Base-by-base conservation (phyloP, 345 rosid species). In the Citrus sp. region DNA sequence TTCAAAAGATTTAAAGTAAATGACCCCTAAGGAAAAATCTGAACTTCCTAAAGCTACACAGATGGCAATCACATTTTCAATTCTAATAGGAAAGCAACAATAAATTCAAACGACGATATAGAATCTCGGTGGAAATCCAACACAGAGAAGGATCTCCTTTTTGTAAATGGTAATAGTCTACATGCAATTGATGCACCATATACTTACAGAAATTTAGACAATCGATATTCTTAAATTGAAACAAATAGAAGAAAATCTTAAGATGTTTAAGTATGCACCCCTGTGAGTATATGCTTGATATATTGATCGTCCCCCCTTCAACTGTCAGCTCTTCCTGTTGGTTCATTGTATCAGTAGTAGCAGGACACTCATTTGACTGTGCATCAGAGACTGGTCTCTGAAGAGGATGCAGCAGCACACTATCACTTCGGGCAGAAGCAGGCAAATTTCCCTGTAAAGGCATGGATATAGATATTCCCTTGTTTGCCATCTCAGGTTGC, bases 231-330 rank as follows among this genome's bases (percentile, higher is more conserved):
- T n/a, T n/a, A 51, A 75, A 56, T 40, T 46, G 22, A 22, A 59
- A n/a, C 58, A 16, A 40, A 28, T 55, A 7, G 42, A 22, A 46
- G 34, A 22, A 49, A 51, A 38, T 14, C 67, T 3, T 58, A 28
- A 70, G 46, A 9, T 61, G 7, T 14, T 42, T 27, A 40, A 60
- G 34, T 35, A 81, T 91, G 30, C 30, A 89, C 94, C 88, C 91
- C 67, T 87, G 89, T 37, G 94, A 91, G 83, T 96, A 96, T 60
- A 66, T 85, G 77, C 90, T 96, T 37, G 98, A 96, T 80, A 96
- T 90, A 87, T 83, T 94, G 78, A 96, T 96, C n/a, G 89, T 93
- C 65, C 99, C 99, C 76, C 97, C 97, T 88, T 97, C 99, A 67
- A 94, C 83, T 35, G 86, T 85, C 70, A 93, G 85, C 74, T 90